phyloP scores from a whole-genome alignment of 2,329 filamentous ascomycete genomes.

The Trichophyton rubrum region DNA sequence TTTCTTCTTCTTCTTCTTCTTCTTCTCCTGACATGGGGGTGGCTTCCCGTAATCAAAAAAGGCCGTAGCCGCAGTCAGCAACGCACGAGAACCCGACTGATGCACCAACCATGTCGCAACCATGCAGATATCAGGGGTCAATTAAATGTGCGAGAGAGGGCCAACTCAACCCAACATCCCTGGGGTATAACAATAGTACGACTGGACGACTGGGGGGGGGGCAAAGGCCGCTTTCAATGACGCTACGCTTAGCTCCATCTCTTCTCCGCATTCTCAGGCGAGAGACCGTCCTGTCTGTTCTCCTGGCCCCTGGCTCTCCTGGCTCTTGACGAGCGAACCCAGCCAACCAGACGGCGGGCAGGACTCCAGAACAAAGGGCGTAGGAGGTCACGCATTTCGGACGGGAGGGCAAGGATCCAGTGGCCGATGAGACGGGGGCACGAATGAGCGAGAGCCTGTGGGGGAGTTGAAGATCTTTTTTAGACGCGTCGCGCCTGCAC shows the following conservation, averaged over 20 bases:
- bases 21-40: not conserved
- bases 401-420: not conserved
- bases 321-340: not conserved
- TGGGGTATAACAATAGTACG: not conserved
- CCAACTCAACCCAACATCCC: not conserved
- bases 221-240: not conserved
- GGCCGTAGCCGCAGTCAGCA: not conserved
- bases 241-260: not conserved
- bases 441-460: slow-evolving; percentile 1
- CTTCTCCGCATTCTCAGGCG: not conserved
- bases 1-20: not conserved
- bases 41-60: not conserved
- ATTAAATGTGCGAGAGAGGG: not conserved
- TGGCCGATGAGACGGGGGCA: not conserved
- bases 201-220: not conserved
- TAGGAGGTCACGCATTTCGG: not conserved
- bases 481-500: slow-evolving; percentile 5
- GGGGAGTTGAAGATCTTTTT: not conserved
- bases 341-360: not conserved
- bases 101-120: not conserved
- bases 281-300: not conserved
- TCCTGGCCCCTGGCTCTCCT: not conserved
- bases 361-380: not conserved
- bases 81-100: not conserved
- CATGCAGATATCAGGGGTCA: not conserved